phyloP scores from a whole-genome alignment of 768 basidiomycete species.

The Rhizopogon roseolus region DNA sequence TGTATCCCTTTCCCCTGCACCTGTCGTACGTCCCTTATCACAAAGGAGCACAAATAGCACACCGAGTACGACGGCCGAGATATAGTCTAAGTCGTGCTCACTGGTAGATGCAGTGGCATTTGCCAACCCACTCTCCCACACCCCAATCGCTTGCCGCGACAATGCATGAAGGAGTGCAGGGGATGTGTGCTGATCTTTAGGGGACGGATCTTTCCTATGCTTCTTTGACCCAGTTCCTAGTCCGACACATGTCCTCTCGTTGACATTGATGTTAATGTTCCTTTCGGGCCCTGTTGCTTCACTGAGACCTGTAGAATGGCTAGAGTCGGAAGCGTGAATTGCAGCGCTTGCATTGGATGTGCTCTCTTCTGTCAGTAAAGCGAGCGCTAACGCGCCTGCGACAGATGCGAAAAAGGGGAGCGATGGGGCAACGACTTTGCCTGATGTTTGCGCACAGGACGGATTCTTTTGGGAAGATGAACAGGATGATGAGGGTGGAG shows the following conservation, averaged over 20 bases:
- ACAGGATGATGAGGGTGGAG: slow-evolving; percentile 9
- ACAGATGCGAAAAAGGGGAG: slow-evolving; percentile 53
- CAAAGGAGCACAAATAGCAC: slow-evolving; percentile 50
- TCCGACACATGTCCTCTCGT: neutral
- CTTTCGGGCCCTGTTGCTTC: slow-evolving; percentile 6
- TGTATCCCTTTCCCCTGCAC: neutral
- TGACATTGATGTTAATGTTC: neutral
- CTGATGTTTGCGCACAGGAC: neutral
- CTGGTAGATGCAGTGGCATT: slow-evolving; percentile 11
- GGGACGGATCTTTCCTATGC: neutral
- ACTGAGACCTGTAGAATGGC: slow-evolving; percentile 7
- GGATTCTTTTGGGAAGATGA: slow-evolving; percentile 5
- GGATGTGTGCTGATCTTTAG: slow-evolving; percentile 24
- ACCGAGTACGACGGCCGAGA: slow-evolving; percentile 56
- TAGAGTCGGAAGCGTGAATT: neutral
- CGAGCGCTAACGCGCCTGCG: slow-evolving; percentile 57
- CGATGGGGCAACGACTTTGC: slow-evolving; percentile 4
- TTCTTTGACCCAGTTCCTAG: neutral
- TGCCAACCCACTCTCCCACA: slow-evolving; percentile 31
- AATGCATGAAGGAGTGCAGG: slow-evolving; percentile 41
- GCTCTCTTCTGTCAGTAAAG: slow-evolving; percentile 34
- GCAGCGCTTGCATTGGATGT: slow-evolving; percentile 3
- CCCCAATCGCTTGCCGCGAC: slow-evolving; percentile 41
- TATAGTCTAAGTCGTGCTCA: slow-evolving; percentile 50
- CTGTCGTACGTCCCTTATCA: slow-evolving; percentile 36